Percentiles rank a stretch among this genome's conserved stretches.
phyloP scores from a whole-genome alignment of 106 monocot species.

The Hemerocallis citrina region DNA sequence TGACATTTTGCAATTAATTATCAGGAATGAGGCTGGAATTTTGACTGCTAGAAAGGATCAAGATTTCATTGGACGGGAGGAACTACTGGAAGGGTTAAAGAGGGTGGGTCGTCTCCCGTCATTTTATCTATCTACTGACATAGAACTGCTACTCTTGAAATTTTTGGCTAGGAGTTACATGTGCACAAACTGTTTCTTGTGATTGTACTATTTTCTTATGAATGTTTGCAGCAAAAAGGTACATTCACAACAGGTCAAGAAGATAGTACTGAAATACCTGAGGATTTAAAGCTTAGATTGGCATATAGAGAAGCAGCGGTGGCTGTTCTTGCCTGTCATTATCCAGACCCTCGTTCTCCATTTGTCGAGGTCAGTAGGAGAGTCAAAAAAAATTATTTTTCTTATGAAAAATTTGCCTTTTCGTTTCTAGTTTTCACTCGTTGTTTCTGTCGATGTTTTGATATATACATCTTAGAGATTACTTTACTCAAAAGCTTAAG shows the following conservation, averaged over 20 bases:
- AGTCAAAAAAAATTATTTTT: neutral
- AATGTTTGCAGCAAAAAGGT: constrained; percentile 75
- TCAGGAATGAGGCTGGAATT: constrained; percentile 86
- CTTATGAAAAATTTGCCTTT: neutral
- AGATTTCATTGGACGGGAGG: constrained; percentile 70
- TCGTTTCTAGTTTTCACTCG: neutral
- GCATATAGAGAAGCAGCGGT: constrained; percentile 80
- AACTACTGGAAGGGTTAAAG: constrained; percentile 63
- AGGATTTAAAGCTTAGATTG: constrained; percentile 69
- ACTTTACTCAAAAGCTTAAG: too few relatives aligned
- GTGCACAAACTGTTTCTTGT: neutral
- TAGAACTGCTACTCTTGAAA: neutral
- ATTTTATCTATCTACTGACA: neutral
- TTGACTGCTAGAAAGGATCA: constrained; percentile 81
- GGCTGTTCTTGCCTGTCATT: constrained; percentile 67
- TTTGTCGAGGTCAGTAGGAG: constrained; percentile 41
- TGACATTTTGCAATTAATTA: constrained; percentile 13
- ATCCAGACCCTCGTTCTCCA: constrained; percentile 50
- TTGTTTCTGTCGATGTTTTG: neutral
- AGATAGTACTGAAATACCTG: constrained; percentile 58
- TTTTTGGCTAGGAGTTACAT: neutral
- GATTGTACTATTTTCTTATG: constrained; percentile 3
- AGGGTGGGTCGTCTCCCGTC: constrained; percentile 32
- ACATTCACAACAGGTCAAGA: constrained; percentile 89
- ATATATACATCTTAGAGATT: too few relatives aligned